phyloP scores from a whole-genome alignment of 257 asterid genomes.

The Avicennia marina region DNA sequence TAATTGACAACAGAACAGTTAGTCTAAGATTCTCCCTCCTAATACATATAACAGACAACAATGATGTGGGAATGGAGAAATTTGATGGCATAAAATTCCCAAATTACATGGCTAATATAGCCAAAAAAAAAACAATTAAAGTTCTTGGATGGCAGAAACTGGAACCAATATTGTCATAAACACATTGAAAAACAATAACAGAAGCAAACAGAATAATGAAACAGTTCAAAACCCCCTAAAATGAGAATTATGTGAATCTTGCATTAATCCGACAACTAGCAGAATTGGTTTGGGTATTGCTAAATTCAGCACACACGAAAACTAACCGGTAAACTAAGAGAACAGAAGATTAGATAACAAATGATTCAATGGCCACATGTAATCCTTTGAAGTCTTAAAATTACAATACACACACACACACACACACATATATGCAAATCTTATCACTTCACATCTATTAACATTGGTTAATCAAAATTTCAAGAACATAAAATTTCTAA shows the following conservation, averaged over 20 bases:
- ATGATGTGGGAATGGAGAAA: too few species aligned
- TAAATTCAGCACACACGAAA: background rate
- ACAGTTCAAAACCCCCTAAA: background rate
- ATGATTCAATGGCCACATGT: background rate
- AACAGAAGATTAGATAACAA: background rate
- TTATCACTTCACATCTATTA: too few species aligned
- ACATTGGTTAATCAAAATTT: too few species aligned
- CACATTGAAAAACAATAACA: background rate
- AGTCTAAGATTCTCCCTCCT: too few species aligned
- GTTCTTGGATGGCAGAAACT: slow-evolving; percentile 1
- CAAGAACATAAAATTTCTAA: too few species aligned
- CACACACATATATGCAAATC: too few species aligned
- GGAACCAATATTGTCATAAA: background rate
- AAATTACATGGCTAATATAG: background rate
- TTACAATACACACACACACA: too few species aligned
- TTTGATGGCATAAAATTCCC: background rate
- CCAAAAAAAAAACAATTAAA: background rate
- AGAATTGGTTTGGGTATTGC: background rate
- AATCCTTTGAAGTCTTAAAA: too few species aligned
- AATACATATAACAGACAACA: too few species aligned
- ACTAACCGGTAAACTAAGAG: background rate
- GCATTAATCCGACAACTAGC: background rate
- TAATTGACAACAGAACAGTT: too few species aligned
- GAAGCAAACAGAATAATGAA: background rate
- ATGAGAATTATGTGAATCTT: too few species aligned